Conservation (phyloP, 768 basidiomycete genomes). For the Coprinopsis strossmayeri region DNA sequence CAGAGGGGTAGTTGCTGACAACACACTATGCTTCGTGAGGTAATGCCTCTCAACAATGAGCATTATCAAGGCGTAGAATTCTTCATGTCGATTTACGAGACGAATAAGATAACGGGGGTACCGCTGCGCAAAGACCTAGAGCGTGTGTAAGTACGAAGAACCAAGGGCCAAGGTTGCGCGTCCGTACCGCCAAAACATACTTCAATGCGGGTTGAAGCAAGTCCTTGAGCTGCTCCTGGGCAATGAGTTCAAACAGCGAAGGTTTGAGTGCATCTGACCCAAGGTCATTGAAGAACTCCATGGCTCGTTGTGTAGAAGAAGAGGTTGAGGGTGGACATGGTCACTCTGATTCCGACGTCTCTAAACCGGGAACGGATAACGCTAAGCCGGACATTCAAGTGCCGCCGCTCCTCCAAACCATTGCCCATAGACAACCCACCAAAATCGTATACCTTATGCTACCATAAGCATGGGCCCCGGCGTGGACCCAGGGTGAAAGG, state of each 20-base stretch:
- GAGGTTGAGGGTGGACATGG: neutral
- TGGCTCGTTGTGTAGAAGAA: slow-evolving; percentile 19
- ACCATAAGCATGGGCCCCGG: too few relatives aligned
- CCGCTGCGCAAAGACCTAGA: slow-evolving; percentile 89
- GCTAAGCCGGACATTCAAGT: neutral
- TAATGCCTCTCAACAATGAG: slow-evolving; percentile 88
- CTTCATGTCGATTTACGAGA: slow-evolving; percentile 92
- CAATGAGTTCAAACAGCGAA: slow-evolving; percentile 85
- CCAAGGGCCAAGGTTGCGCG: neutral
- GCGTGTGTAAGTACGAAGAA: neutral
- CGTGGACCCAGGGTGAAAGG: too few relatives aligned
- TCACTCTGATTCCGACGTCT: neutral
- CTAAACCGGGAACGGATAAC: neutral
- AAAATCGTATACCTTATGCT: too few relatives aligned
- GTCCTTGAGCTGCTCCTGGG: slow-evolving; percentile 89
- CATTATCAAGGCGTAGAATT: slow-evolving; percentile 89
- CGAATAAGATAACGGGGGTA: slow-evolving; percentile 90
- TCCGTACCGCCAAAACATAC: slow-evolving; percentile 82
- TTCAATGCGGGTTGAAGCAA: slow-evolving; percentile 91
- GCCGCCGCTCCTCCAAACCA: too few relatives aligned
- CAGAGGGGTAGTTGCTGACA: neutral
- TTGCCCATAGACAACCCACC: too few relatives aligned
- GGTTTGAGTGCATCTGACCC: slow-evolving; percentile 71
- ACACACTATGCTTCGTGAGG: slow-evolving; percentile 76
- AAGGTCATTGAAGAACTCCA: slow-evolving; percentile 81